Percentiles rank a stretch among this genome's conserved stretches.
phyloP scores from a whole-genome alignment of 2,329 filamentous ascomycete species.

The Penicillium digitatum region DNA sequence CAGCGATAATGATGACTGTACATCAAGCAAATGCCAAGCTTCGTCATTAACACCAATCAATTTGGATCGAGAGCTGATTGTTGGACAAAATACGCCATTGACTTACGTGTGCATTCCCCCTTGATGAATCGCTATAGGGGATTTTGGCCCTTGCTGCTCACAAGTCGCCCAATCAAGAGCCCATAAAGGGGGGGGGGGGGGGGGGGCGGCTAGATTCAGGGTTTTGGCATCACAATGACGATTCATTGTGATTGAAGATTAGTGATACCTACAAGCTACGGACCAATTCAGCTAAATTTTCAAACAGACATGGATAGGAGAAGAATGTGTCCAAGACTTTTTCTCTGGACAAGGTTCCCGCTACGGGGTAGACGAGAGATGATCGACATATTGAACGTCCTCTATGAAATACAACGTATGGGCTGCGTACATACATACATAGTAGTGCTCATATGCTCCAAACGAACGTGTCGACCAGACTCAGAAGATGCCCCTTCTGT shows the following conservation, averaged over 20 bases:
- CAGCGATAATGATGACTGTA: not conserved
- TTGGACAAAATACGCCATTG: slow-evolving; percentile 2
- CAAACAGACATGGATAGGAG: slow-evolving; percentile 13
- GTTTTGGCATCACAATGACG: not conserved
- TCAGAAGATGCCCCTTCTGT: slow-evolving; percentile 4
- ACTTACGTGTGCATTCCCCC: slow-evolving; percentile 10
- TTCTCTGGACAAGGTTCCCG: slow-evolving; percentile 13
- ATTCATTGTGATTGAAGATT: slow-evolving; percentile 1
- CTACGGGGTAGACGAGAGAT: slow-evolving; percentile 12
- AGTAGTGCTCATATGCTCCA: slow-evolving; percentile 9
- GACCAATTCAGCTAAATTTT: slow-evolving; percentile 11
- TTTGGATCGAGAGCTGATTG: slow-evolving; percentile 5
- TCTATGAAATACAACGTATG: slow-evolving; percentile 1
- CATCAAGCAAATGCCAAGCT: slow-evolving; percentile 20
- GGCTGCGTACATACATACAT: not conserved
- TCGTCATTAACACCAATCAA: not conserved
- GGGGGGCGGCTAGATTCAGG: not conserved
- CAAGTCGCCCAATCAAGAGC: not conserved
- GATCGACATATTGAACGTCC: slow-evolving; percentile 21
- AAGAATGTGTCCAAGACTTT: slow-evolving; percentile 12
- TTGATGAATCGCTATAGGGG: slow-evolving; percentile 11
- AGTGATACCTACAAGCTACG: not conserved
- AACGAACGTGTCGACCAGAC: slow-evolving; percentile 18
- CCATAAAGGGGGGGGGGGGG: slow-evolving; percentile 7
- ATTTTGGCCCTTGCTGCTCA: slow-evolving; percentile 4